These are phyloP conservation scores for Collybia sp. DNA, from an alignment of 768 basidiomycete genomes.

Conservation along the genomic window DNA sequence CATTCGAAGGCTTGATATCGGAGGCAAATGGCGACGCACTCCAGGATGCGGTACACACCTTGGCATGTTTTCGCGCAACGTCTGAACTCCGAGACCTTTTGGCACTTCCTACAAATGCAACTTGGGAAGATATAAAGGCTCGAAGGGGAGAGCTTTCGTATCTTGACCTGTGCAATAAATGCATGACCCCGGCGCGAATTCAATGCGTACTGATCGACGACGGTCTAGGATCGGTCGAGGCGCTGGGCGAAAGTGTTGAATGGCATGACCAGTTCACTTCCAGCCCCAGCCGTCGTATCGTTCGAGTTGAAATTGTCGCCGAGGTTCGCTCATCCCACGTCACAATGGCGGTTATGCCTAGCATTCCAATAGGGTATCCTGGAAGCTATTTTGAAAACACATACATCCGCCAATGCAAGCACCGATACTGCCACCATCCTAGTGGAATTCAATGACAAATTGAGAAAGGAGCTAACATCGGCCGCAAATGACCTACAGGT, in stretches of 20 bases:
- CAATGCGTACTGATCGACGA: constrained; percentile 73
- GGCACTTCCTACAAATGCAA: constrained; percentile 27
- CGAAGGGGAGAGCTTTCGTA: constrained; percentile 43
- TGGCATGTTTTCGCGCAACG: constrained; percentile 57
- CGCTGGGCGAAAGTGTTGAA: constrained; percentile 41
- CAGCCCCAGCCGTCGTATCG: constrained; percentile 53
- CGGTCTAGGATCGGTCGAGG: constrained; percentile 47
- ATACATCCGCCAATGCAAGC: constrained; percentile 7
- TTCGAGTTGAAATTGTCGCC: constrained; percentile 67
- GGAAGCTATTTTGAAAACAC: constrained; percentile 17
- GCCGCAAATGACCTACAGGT: constrained; percentile 43
- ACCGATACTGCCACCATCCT: constrained; percentile 16
- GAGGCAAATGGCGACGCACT: constrained; percentile 57
- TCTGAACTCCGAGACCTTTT: constrained; percentile 50
- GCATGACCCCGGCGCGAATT: constrained; percentile 53
- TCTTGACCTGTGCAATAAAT: constrained; percentile 48
- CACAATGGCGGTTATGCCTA: neutral
- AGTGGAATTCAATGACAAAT: constrained; percentile 23
- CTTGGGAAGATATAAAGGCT: constrained; percentile 60
- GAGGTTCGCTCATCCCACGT: constrained; percentile 42
- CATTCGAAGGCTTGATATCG: constrained; percentile 62
- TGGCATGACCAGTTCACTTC: constrained; percentile 64
- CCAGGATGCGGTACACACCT: constrained; percentile 46
- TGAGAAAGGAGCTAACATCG: constrained; percentile 30
- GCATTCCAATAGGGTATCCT: constrained; percentile 25